A percentile compares a stretch with the other conserved stretches of the same genome.
These are phyloP conservation scores for Polytrichum formosum DNA, from an alignment of 225 moss, liverwort and hornwort genomes.

Conservation along the genomic window DNA sequence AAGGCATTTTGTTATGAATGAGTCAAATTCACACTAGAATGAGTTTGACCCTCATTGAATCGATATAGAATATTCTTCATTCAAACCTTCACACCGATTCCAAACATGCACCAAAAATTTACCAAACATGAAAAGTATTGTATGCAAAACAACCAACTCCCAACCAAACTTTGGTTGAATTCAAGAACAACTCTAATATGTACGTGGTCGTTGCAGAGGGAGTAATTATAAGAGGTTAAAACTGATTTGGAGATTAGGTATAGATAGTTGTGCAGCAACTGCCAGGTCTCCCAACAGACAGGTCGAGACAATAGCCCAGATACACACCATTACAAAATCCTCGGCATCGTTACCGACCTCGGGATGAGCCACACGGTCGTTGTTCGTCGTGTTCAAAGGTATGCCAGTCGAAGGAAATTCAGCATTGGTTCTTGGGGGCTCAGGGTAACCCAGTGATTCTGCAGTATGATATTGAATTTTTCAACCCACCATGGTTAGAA, in stretches of 20 bases:
- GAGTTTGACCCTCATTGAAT: no score
- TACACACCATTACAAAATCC: slow-evolving; percentile 57
- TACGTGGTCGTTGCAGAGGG: neutral
- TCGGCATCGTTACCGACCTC: slow-evolving; percentile 62
- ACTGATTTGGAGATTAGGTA: no score
- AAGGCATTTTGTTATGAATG: no score
- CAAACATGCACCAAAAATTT: no score
- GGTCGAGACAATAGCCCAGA: slow-evolving; percentile 3
- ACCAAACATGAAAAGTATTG: neutral
- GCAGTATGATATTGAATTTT: no score
- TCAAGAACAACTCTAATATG: neutral
- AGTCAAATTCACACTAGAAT: no score
- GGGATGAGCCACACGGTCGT: slow-evolving; percentile 47
- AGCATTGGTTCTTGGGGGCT: neutral
- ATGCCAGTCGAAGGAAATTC: slow-evolving; percentile 36
- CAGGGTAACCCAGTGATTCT: no score
- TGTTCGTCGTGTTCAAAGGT: slow-evolving; percentile 5
- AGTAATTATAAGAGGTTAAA: neutral
- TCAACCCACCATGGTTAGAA: no score
- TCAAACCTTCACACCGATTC: no score
- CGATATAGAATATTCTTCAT: no score
- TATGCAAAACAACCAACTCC: neutral
- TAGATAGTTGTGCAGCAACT: no score
- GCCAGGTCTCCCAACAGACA: neutral
- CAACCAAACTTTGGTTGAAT: neutral